Conservation (phyloP, 2,329 filamentous ascomycete genomes). For the Diplocarpon rosae region DNA sequence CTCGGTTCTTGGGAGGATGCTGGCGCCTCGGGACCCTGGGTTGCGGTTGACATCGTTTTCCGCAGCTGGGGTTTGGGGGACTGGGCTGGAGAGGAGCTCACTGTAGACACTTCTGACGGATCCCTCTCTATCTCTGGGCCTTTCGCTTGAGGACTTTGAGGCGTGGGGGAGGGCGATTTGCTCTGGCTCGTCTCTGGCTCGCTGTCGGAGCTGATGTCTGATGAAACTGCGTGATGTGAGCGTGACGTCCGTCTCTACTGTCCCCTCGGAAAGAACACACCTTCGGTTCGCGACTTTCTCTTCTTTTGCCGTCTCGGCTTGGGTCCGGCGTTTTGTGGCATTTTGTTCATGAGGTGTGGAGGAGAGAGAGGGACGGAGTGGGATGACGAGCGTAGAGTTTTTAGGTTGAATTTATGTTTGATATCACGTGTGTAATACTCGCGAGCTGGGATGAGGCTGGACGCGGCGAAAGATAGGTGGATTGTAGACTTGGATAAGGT, state of each 20-base stretch:
- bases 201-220: constrained; percentile 6
- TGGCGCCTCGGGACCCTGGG: neutral
- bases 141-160: too few relatives aligned
- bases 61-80: too few relatives aligned
- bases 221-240: constrained; percentile 6
- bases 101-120: neutral
- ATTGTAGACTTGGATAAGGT: too few relatives aligned
- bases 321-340: constrained; percentile 9
- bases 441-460: too few relatives aligned
- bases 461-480: too few relatives aligned
- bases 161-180: neutral
- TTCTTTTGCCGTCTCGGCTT: constrained; percentile 23
- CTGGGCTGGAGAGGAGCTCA: neutral
- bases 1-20: constrained; percentile 1
- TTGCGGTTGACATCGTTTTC: neutral
- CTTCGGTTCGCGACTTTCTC: constrained; percentile 24
- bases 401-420: neutral
- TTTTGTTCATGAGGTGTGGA: constrained; percentile 2
- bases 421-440: neutral
- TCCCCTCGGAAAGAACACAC: constrained; percentile 5
- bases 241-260: neutral
- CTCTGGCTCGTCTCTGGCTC: constrained; percentile 3
- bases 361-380: too few relatives aligned
- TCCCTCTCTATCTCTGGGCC: too few relatives aligned
- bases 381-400: neutral